Evolutionary conservation across 176 grass and related monocot genomes (phyloP).

Genomic region (Pharus latifolius): DNA sequence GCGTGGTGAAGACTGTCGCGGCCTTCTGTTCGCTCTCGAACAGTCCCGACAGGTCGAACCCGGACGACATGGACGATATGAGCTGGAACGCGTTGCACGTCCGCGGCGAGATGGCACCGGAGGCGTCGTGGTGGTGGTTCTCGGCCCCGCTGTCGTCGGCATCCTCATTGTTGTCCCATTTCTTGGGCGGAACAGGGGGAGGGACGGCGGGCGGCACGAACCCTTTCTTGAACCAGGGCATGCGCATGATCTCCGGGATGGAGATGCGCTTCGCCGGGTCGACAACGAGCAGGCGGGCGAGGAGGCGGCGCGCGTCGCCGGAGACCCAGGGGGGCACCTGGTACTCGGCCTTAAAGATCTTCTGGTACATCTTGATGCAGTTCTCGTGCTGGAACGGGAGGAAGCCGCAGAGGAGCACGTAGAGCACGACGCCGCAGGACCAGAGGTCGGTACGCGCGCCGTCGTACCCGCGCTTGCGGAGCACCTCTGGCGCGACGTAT

Average conservation of each 20-base stretch:
- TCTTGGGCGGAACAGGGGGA: constrained; percentile 6
- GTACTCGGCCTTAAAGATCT: constrained; percentile 75
- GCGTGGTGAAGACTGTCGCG: constrained; percentile 69
- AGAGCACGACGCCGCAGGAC: constrained; percentile 97
- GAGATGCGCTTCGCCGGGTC: constrained; percentile 66
- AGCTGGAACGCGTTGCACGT: constrained; percentile 96
- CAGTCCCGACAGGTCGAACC: constrained; percentile 79
- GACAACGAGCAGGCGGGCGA: constrained; percentile 66
- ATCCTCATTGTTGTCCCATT: background rate
- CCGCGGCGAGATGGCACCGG: constrained; percentile 29
- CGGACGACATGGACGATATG: constrained; percentile 93
- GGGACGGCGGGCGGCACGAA: constrained; percentile 16
- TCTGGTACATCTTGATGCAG: constrained; percentile 85
- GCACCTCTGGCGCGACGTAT: constrained; percentile 96
- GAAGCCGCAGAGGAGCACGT: constrained; percentile 74
- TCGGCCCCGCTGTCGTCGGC: background rate
- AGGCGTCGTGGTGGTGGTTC: background rate
- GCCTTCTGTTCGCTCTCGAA: constrained; percentile 56
- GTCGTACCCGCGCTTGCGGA: constrained; percentile 71
- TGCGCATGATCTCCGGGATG: constrained; percentile 57
- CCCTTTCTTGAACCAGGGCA: constrained; percentile 68
- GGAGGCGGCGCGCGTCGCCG: constrained; percentile 58
- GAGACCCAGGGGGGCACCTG: constrained; percentile 77
- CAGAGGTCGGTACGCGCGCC: constrained; percentile 69
- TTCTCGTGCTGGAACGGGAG: constrained; percentile 84